Evolutionary conservation across 2,329 filamentous ascomycete genomes (phyloP).

Genomic region (Aspergillus costaricaensis): DNA sequence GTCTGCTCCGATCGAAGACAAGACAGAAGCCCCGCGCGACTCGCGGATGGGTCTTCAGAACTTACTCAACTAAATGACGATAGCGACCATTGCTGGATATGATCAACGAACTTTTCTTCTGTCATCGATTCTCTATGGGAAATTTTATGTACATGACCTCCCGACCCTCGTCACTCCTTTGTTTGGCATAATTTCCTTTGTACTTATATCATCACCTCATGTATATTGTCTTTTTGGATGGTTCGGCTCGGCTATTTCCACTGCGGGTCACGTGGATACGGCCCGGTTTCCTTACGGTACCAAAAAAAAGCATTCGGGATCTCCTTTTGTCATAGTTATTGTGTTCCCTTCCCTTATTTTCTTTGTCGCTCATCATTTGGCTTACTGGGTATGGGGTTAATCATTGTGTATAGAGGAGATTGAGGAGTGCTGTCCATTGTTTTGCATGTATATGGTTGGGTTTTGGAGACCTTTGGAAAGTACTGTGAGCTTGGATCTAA

Average conservation of each 20-base stretch:
- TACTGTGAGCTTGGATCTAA: constrained; percentile 22
- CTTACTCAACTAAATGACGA: constrained; percentile 41
- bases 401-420: constrained; percentile 17
- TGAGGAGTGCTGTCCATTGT: constrained; percentile 9
- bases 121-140: constrained; percentile 10
- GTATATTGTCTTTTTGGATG: constrained; percentile 15
- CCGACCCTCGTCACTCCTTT: constrained; percentile 21
- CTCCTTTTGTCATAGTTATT: neutral
- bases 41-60: constrained; percentile 44
- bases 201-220: constrained; percentile 20
- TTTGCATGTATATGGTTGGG: constrained; percentile 17
- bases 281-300: constrained; percentile 8
- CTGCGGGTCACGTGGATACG: constrained; percentile 22
- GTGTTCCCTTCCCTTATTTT: constrained; percentile 8
- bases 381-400: neutral
- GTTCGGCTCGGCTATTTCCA: constrained; percentile 12
- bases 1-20: constrained; percentile 20
- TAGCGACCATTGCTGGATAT: constrained; percentile 18
- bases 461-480: constrained; percentile 1
- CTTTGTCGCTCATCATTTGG: neutral
- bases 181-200: constrained; percentile 21
- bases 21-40: constrained; percentile 33
- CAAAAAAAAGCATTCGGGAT: constrained; percentile 12
- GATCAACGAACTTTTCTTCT: constrained; percentile 26
- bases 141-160: constrained; percentile 19